Evolutionary conservation across 495 filamentous ascomycete genomes (phyloP), one percentile per base, ranked within the genome.

Genomic region (Hypomontagnella monticulosa): DNA sequence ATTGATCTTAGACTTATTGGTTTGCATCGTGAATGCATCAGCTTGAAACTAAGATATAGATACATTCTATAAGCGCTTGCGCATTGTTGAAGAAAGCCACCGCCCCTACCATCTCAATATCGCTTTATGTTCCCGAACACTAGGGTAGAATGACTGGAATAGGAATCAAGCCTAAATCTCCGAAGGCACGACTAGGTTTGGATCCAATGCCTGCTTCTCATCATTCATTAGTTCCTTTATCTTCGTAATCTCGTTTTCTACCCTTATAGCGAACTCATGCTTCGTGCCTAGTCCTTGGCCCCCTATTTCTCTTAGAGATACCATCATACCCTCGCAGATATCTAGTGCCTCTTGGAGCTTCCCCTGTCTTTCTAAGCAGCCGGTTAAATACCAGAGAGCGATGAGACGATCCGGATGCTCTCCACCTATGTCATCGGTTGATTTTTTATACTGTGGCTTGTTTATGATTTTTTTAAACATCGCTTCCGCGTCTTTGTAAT

Each of bases 401-500:
- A 51, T 42, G 7, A 72, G 10, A 8, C 59, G 64, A 53, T 73
- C 74, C 9, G 67, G 69, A 52, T 73, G 67, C 37, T 75, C 65
- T 5, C 70, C 66, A 11, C 16, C 32, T 48, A 67, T 61, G 19
- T 56, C 64, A 27, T 51, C 20, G 9, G 41, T 38, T 3, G 55
- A 34, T 5, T 23, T 44, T 33, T 19, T 49, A 20, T 71, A 69
- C 27, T 49, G 20, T 11, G 64, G 58, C 15, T 63, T 47, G 36
- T 61, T 50, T 1, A 63, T 65, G n/a, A 76, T 71, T 23, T 63
- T 49, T 18, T 51, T 32, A 52, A 73, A 57, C 1, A 66, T 59
- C 15, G 57, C 34, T 69, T 78, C 76, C 36, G 70, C 74, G 8
- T 73, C 73, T 3, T 42, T 10, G 43, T 70, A 67, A n/a, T 60